A percentile compares a stretch with the other conserved stretches of the same genome.
These are phyloP conservation scores for Coprinopsis sp. DNA, from an alignment of 768 basidiomycete species.

Conservation along the genomic window DNA sequence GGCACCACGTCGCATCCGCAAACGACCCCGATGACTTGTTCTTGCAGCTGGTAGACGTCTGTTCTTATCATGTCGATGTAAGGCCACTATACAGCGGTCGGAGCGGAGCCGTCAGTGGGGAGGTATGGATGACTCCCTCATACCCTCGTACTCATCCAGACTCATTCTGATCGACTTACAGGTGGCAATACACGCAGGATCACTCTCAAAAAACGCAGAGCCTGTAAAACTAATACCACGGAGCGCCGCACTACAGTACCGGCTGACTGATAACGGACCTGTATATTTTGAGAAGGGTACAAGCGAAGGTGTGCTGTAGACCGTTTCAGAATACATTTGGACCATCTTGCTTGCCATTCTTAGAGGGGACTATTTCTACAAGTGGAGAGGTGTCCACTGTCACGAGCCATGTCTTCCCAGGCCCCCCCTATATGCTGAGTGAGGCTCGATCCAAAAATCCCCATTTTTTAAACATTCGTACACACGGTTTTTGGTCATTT, in stretches of 20 bases:
- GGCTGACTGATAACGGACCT: conserved; percentile 59
- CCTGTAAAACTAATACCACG: conserved; percentile 44
- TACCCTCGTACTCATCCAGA: background rate
- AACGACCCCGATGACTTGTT: conserved; percentile 58
- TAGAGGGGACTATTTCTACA: no score
- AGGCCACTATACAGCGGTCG: conserved; percentile 66
- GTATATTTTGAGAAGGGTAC: conserved; percentile 74
- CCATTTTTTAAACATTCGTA: no score
- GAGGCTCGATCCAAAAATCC: no score
- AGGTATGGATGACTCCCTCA: conserved; percentile 38
- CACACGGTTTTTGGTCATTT: no score
- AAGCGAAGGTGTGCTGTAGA: conserved; percentile 54
- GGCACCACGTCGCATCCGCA: conserved; percentile 58
- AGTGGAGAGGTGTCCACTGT: no score
- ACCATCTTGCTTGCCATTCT: no score
- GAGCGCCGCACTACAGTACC: conserved; percentile 61
- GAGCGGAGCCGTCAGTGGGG: conserved; percentile 75
- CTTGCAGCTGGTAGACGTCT: conserved; percentile 54
- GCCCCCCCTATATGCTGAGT: no score
- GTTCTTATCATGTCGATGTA: conserved; percentile 68
- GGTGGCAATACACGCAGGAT: conserved; percentile 62
- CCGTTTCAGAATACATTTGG: no score
- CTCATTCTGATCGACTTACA: conserved; percentile 19
- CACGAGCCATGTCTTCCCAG: no score
- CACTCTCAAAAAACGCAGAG: conserved; percentile 26